phyloP scores from a whole-genome alignment of 345 rosid species.

The Punica granatum region DNA sequence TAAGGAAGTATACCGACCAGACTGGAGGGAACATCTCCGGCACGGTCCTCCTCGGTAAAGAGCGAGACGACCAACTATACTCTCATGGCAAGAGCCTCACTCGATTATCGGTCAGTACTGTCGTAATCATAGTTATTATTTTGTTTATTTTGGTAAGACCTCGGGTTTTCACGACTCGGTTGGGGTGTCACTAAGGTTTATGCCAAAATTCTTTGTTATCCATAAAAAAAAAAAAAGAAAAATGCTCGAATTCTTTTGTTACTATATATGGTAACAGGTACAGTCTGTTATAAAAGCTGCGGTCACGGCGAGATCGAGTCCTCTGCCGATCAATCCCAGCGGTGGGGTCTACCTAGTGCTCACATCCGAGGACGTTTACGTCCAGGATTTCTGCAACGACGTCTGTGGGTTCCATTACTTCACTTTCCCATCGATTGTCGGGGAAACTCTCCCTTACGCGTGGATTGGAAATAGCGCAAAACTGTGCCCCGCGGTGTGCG shows the following conservation, averaged over 20 bases:
- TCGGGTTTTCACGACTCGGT: too few species aligned
- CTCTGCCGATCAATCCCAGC: slow-evolving; percentile 63
- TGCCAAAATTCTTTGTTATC: too few species aligned
- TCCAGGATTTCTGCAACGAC: slow-evolving; percentile 90
- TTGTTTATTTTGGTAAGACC: too few species aligned
- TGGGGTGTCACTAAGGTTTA: too few species aligned
- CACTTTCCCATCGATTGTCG: slow-evolving; percentile 90
- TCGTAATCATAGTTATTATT: too few species aligned
- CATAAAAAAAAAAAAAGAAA: too few species aligned
- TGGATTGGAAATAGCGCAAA: slow-evolving; percentile 96
- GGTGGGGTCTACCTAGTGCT: slow-evolving; percentile 74
- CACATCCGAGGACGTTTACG: slow-evolving; percentile 79
- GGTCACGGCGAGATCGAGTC: slow-evolving; percentile 50
- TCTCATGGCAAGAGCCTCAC: slow-evolving; percentile 86
- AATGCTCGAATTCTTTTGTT: too few species aligned
- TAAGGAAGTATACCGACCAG: slow-evolving; percentile 79
- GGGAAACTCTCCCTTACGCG: slow-evolving; percentile 88
- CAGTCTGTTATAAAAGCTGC: slow-evolving; percentile 87
- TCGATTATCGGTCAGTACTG: slow-evolving; percentile 38
- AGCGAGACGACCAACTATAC: slow-evolving; percentile 86
- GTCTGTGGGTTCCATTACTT: slow-evolving; percentile 96
- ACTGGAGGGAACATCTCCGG: slow-evolving; percentile 60
- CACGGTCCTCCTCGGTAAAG: slow-evolving; percentile 49
- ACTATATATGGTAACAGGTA: slow-evolving; percentile 9
- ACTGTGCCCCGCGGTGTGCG: slow-evolving; percentile 79